A percentile compares a stretch with the other conserved stretches of the same genome.
These are phyloP conservation scores for Phaeosphaeriaceae sp. DNA, from an alignment of 2,329 filamentous ascomycete species.

Conservation along the genomic window DNA sequence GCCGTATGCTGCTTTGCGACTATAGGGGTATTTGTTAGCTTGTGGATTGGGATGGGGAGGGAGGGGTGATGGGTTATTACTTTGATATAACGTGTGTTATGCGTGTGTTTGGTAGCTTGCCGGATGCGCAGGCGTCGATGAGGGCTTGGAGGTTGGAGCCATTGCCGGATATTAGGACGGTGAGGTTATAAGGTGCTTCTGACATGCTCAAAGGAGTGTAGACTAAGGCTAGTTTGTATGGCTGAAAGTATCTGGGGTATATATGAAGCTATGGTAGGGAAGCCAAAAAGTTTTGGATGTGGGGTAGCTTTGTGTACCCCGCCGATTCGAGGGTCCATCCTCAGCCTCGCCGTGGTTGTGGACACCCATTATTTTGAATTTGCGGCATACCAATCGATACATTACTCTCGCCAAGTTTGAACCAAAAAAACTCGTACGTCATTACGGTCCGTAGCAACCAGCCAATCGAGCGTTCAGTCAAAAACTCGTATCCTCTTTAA, in stretches of 20 bases:
- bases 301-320: slow-evolving; percentile 20
- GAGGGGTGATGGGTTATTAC: slow-evolving; percentile 17
- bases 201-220: slow-evolving; percentile 22
- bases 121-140: slow-evolving; percentile 63
- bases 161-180: slow-evolving; percentile 67
- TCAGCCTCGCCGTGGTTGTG: too few species aligned
- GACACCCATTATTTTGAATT: too few species aligned
- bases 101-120: slow-evolving; percentile 57
- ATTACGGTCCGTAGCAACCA: too few species aligned
- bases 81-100: slow-evolving; percentile 69
- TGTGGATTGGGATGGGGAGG: not conserved
- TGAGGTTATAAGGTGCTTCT: slow-evolving; percentile 56
- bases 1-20: slow-evolving; percentile 65
- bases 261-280: not conserved
- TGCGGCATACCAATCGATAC: too few species aligned
- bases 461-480: too few species aligned
- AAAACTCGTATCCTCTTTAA: too few species aligned
- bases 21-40: slow-evolving; percentile 5
- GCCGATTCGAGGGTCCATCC: too few species aligned
- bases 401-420: too few species aligned
- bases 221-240: not conserved
- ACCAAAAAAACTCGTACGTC: too few species aligned
- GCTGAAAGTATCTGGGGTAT: not conserved
- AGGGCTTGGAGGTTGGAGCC: slow-evolving; percentile 83
- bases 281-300: slow-evolving; percentile 28